These are phyloP conservation scores for Sugiyamaella boreocaroliniensis DNA, from an alignment of 805 yeast species.

Conservation along the genomic window DNA sequence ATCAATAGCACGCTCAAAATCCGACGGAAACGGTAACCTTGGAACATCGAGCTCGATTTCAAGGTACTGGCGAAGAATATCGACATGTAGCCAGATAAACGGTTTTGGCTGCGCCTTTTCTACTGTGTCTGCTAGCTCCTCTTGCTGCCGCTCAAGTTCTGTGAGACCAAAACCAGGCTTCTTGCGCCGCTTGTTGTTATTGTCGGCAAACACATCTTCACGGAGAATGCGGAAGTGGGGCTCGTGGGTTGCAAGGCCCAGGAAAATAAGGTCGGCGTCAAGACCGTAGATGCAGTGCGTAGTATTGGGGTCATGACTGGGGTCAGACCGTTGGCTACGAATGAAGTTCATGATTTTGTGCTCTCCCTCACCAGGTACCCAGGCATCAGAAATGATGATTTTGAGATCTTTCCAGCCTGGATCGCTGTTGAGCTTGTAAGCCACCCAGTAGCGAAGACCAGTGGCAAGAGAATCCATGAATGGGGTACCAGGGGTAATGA, in stretches of 20 bases:
- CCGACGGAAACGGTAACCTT: constrained; percentile 64
- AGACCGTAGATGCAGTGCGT: constrained; percentile 94
- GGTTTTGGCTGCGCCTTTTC: constrained; percentile 53
- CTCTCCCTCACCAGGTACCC: constrained; percentile 99
- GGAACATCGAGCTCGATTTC: constrained; percentile 73
- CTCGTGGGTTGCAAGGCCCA: constrained; percentile 95
- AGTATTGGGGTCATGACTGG: constrained; percentile 85
- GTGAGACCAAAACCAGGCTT: constrained; percentile 35
- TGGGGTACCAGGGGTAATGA: constrained; percentile 98
- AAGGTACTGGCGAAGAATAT: constrained; percentile 79
- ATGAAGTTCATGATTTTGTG: constrained; percentile 96
- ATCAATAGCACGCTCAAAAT: constrained; percentile 90
- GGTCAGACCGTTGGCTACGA: constrained; percentile 80
- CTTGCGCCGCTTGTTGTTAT: constrained; percentile 32
- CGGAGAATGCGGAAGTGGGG: constrained; percentile 91
- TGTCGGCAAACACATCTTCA: constrained; percentile 93
- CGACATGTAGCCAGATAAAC: constrained; percentile 88
- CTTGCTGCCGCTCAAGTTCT: constrained; percentile 32
- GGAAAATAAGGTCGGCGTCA: constrained; percentile 94
- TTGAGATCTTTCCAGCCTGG: constrained; percentile 91
- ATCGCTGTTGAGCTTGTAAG: constrained; percentile 77
- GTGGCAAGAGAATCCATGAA: constrained; percentile 87
- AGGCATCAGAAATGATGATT: constrained; percentile 88
- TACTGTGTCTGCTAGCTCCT: constrained; percentile 33
- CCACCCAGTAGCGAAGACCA: constrained; percentile 84